phyloP scores from a whole-genome alignment of 208 protist species.

The Leishmania gerbilli region DNA sequence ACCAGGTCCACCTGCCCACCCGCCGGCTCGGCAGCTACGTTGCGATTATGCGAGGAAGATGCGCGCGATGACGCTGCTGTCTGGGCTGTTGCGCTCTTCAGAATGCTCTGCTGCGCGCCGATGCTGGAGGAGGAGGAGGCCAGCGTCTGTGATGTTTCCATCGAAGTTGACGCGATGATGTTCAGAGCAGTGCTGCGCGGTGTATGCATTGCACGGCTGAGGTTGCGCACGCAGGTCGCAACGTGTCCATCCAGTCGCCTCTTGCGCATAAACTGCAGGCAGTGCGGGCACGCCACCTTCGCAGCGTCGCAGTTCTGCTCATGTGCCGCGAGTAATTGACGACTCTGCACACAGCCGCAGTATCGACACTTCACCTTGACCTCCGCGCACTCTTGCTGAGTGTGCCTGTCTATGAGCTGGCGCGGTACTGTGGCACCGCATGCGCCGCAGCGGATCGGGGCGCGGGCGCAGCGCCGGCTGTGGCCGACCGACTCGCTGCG shows the following conservation, averaged over 20 bases:
- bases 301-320: constrained; percentile 67
- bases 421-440: constrained; percentile 63
- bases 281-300: constrained; percentile 61
- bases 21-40: neutral
- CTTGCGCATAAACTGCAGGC: constrained; percentile 61
- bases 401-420: constrained; percentile 60
- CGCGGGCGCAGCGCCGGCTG: constrained; percentile 51
- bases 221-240: constrained; percentile 54
- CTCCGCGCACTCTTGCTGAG: constrained; percentile 49
- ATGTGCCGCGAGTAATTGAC: constrained; percentile 50
- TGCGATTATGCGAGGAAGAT: neutral
- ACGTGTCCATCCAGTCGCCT: constrained; percentile 45
- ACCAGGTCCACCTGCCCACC: no score
- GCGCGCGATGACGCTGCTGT: neutral
- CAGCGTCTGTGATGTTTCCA: constrained; percentile 11
- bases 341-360: constrained; percentile 50
- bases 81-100: neutral
- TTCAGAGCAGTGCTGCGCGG: constrained; percentile 4
- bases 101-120: neutral
- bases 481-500: constrained; percentile 55
- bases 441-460: constrained; percentile 58
- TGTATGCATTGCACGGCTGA: constrained; percentile 26
- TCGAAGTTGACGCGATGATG: neutral
- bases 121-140: constrained; percentile 14
- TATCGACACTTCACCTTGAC: constrained; percentile 73